Percentiles rank a stretch among this genome's conserved stretches.
Evolutionary conservation across 345 rosid genomes (phyloP).

Genomic region (Bretschneidera sinensis): DNA sequence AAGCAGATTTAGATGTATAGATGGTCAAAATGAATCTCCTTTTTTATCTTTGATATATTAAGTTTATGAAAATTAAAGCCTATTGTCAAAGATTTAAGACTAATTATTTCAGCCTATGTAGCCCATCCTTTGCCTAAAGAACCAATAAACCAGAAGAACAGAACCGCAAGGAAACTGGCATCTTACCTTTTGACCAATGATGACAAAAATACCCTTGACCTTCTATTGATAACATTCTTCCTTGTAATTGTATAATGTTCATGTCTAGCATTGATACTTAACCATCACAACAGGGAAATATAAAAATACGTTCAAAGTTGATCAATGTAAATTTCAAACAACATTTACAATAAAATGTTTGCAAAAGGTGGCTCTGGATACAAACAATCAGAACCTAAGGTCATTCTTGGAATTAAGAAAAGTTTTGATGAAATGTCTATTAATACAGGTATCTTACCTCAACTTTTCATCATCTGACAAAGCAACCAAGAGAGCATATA

Average conservation of each 20-base stretch:
- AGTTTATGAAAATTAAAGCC: constrained; percentile 20
- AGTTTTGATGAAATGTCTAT: constrained; percentile 25
- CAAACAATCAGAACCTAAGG: constrained; percentile 19
- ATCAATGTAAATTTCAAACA: background rate
- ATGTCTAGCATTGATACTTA: constrained; percentile 7
- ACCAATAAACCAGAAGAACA: constrained; percentile 27
- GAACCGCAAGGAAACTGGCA: constrained; percentile 29
- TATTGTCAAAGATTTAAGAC: constrained; percentile 6
- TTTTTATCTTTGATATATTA: constrained; percentile 8
- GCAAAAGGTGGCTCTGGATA: background rate
- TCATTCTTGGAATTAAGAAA: constrained; percentile 24
- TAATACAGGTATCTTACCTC: constrained; percentile 16
- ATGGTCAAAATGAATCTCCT: background rate
- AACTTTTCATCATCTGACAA: constrained; percentile 25
- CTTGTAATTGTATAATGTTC: constrained; percentile 2
- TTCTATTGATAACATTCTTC: background rate
- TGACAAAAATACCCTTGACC: constrained; percentile 38
- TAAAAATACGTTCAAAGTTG: background rate
- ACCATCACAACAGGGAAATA: constrained; percentile 8
- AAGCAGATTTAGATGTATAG: background rate
- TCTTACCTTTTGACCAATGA: constrained; percentile 26
- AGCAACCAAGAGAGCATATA: constrained; percentile 13
- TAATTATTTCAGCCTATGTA: constrained; percentile 21
- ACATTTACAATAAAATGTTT: background rate
- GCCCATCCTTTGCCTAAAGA: constrained; percentile 35